Evolutionary conservation across 148 eudicot species (phyloP), one percentile per base, ranked within the genome.

Genomic region (Fallopia convolvulus): DNA sequence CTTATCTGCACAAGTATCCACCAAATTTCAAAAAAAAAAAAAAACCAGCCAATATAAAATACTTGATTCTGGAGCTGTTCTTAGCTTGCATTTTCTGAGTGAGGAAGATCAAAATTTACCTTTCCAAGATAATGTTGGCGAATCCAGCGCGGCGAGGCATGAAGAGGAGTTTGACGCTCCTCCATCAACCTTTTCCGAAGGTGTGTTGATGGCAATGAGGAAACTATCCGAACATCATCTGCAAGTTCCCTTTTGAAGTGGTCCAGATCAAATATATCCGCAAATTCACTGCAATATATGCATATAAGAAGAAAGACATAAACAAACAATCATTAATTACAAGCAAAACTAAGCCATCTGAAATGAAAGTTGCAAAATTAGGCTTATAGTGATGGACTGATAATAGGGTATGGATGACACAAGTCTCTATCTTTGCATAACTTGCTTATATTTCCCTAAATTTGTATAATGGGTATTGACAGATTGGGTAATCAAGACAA

Each of bases 201-300:
- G 79, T 89, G 90, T 17, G 97, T 96, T 0, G 98, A 96, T 15
- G 98, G 99, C 60, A 93, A 84, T 0, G 99, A 91, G 2, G 98
- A 88, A 77, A 96, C 92, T 2, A 96, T 78, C 30, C 90, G 75
- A 2, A 96, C 97, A 82, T 96, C 97, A 75, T 89, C 77, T 0
- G 90, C 93, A 76, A 96, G 88, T 13, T 86, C 90, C 40, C 79
- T 83, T 82, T 96, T 96, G 90, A 96, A 96, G 80, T 96, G 91
- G 33, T 93, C 94, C 87, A 96, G 79, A 80, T 96, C 99, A 83
- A 96, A 96, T 70, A 96, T 91, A 81, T 96, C 99, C 63, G 94
- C 83, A 78, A 96, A 96, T 82, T 96, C 99, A 84, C 97, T 93
- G 91, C 86, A 85, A 71, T 48, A 44, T 46, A 73, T 0, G 8